These are phyloP conservation scores for Salix brachista DNA, from an alignment of 345 rosid genomes.

Conservation along the genomic window DNA sequence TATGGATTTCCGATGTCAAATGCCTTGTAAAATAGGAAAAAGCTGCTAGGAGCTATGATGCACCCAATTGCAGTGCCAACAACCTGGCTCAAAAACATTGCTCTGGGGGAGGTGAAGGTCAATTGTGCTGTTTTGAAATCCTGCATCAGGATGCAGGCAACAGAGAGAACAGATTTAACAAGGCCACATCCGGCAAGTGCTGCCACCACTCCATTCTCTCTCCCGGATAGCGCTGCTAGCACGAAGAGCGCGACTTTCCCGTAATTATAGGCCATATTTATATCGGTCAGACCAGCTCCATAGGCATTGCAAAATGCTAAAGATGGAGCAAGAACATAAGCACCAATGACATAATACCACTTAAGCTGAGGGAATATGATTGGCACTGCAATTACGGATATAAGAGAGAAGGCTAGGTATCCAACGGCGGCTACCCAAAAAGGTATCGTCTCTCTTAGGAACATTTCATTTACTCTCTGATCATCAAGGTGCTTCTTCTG, in stretches of 20 bases:
- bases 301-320: conserved; percentile 91
- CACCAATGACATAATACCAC: conserved; percentile 74
- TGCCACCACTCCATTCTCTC: conserved; percentile 73
- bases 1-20: conserved; percentile 87
- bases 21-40: conserved; percentile 84
- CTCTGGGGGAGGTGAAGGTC: conserved; percentile 77
- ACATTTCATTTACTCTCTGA: conserved; percentile 54
- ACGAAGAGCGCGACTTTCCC: conserved; percentile 86
- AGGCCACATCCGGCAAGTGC: conserved; percentile 90
- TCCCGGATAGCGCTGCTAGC: conserved; percentile 71
- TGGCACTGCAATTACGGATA: conserved; percentile 63
- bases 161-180: conserved; percentile 79
- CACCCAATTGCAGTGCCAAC: conserved; percentile 79
- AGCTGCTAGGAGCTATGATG: conserved; percentile 65
- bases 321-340: conserved; percentile 81
- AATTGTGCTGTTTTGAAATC: conserved; percentile 87
- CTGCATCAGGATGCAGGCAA: conserved; percentile 88
- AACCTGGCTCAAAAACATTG: conserved; percentile 82
- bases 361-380: conserved; percentile 85
- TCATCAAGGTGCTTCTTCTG: conserved; percentile 26
- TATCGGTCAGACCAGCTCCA: conserved; percentile 93
- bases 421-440: conserved; percentile 65
- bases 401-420: conserved; percentile 46
- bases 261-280: conserved; percentile 97
- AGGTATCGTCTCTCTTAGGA: conserved; percentile 70